Conservation (phyloP, 2,329 filamentous ascomycete species). For the Aspergillus caelatus region DNA sequence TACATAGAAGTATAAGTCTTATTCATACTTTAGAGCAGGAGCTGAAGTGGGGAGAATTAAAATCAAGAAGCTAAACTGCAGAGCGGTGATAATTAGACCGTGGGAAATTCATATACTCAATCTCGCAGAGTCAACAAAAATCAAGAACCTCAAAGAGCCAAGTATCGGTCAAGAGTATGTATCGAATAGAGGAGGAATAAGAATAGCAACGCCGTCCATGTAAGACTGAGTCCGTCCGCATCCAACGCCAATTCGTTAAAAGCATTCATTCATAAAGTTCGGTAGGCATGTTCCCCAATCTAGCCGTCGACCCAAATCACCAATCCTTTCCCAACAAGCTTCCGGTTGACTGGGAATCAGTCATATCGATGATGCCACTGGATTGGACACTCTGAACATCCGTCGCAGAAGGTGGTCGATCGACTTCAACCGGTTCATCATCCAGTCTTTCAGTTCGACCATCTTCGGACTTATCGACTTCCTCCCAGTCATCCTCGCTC, state of each 20-base stretch:
- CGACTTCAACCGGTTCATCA: constrained; percentile 38
- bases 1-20: background rate
- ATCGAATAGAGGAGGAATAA: background rate
- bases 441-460: constrained; percentile 31
- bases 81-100: background rate
- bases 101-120: background rate
- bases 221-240: background rate
- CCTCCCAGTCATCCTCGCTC: constrained; percentile 45
- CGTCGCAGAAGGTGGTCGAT: constrained; percentile 30
- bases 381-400: constrained; percentile 41
- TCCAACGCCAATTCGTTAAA: constrained; percentile 5
- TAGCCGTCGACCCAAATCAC: background rate
- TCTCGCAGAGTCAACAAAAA: background rate
- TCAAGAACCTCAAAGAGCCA: background rate
- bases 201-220: background rate
- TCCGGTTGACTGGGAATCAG: constrained; percentile 25
- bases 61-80: background rate
- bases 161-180: background rate
- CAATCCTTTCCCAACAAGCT: constrained; percentile 26
- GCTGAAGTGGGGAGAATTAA: too few species aligned
- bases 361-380: constrained; percentile 33
- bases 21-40: background rate
- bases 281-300: background rate
- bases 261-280: constrained; percentile 2
- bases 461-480: constrained; percentile 35